A percentile compares a stretch with the other conserved stretches of the same genome.
phyloP scores from a whole-genome alignment of 2,329 filamentous ascomycete genomes.

The Colletotrichum truncatum region DNA sequence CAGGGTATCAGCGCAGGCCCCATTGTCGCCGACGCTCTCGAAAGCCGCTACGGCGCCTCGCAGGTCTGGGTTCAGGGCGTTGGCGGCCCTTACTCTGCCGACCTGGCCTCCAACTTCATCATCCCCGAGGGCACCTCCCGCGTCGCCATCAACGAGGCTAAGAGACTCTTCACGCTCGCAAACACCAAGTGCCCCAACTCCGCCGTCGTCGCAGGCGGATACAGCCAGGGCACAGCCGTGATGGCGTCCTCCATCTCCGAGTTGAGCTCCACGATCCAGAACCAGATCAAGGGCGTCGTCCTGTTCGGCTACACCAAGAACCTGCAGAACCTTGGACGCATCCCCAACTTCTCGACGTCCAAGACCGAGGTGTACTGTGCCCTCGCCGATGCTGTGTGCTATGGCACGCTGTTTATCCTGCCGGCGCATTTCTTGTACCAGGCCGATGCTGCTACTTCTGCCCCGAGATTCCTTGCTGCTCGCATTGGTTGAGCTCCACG shows the following conservation, averaged over 20 bases:
- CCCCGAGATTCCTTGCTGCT: slow-evolving; percentile 36
- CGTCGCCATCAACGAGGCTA: slow-evolving; percentile 50
- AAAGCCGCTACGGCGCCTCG: slow-evolving; percentile 35
- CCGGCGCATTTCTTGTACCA: slow-evolving; percentile 44
- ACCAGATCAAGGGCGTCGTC: slow-evolving; percentile 46
- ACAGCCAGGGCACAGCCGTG: slow-evolving; percentile 54
- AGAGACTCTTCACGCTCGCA: slow-evolving; percentile 49
- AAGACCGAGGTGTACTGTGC: slow-evolving; percentile 50
- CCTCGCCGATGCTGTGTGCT: slow-evolving; percentile 45
- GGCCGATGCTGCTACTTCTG: slow-evolving; percentile 30
- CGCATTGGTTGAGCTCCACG: slow-evolving; percentile 28
- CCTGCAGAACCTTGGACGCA: slow-evolving; percentile 47
- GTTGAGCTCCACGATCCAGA: slow-evolving; percentile 38
- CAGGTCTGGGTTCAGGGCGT: slow-evolving; percentile 55
- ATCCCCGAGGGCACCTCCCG: slow-evolving; percentile 46
- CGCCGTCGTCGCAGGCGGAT: slow-evolving; percentile 51
- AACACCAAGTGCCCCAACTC: slow-evolving; percentile 52
- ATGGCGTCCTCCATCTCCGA: slow-evolving; percentile 48
- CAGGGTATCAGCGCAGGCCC: slow-evolving; percentile 41
- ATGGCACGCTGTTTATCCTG: slow-evolving; percentile 45
- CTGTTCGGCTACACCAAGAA: slow-evolving; percentile 55
- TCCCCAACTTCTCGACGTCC: slow-evolving; percentile 46
- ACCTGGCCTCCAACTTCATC: slow-evolving; percentile 44
- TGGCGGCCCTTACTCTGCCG: slow-evolving; percentile 47
- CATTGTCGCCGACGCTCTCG: slow-evolving; percentile 38